Conservation (phyloP, 1,284 basidiomycete species). For the Albatrellus sp. region DNA sequence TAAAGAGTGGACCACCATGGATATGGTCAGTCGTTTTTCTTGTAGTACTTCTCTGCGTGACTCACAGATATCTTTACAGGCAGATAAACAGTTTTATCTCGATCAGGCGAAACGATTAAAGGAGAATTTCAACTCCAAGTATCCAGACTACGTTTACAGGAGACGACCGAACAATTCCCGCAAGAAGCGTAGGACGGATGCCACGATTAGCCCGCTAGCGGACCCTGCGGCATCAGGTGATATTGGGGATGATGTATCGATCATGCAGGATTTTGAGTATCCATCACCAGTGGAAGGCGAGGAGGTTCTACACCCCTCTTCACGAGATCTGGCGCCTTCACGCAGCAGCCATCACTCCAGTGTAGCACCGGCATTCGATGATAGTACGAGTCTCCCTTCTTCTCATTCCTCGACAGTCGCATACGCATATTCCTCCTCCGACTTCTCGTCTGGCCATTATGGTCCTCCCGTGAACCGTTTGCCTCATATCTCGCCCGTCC, state of each 20-base stretch:
- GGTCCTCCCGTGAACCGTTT: constrained; percentile 4
- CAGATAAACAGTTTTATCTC: constrained; percentile 73
- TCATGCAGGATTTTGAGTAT: constrained; percentile 19
- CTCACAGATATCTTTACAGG: constrained; percentile 23
- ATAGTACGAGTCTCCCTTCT: constrained; percentile 3
- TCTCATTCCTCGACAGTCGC: constrained; percentile 7
- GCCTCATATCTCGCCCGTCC: constrained; percentile 7
- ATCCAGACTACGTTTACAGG: constrained; percentile 78
- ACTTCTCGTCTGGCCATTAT: constrained; percentile 5
- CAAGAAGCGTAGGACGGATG: constrained; percentile 48
- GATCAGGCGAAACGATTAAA: constrained; percentile 74
- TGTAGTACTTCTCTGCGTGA: constrained; percentile 1
- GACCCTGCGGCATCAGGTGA: constrained; percentile 19
- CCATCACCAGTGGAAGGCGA: constrained; percentile 20
- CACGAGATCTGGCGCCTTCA: constrained; percentile 9
- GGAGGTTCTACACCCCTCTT: constrained; percentile 13
- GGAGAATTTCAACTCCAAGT: constrained; percentile 72
- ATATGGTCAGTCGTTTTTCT: constrained; percentile 31
- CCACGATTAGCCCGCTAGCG: constrained; percentile 18
- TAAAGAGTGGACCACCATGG: constrained; percentile 71
- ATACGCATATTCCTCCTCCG: constrained; percentile 7
- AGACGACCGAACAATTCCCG: constrained; percentile 74
- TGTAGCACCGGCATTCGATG: constrained; percentile 7
- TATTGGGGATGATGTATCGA: constrained; percentile 27
- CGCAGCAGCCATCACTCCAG: constrained; percentile 5